These are phyloP conservation scores for Suillus americanus DNA, from an alignment of 768 basidiomycete genomes.

Conservation along the genomic window DNA sequence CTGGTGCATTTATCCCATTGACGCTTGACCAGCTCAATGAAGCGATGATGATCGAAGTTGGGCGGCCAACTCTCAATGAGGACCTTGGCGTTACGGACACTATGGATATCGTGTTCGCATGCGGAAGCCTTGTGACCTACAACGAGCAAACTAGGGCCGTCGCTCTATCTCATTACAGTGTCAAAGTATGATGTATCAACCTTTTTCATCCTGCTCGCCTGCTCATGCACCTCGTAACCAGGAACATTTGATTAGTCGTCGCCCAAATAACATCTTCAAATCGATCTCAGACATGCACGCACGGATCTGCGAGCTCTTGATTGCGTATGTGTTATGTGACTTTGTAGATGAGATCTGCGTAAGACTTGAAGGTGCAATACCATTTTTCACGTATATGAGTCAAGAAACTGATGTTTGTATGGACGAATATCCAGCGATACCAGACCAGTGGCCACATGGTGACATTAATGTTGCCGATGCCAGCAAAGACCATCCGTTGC, in stretches of 20 bases:
- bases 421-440: too few species aligned
- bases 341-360: background rate
- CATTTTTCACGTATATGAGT: background rate
- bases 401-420: background rate
- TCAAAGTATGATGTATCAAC: conserved; percentile 1
- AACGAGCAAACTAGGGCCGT: background rate
- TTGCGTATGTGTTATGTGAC: background rate
- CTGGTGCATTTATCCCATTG: background rate
- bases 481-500: background rate
- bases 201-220: too few species aligned
- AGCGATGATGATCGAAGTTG: conserved; percentile 2
- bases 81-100: background rate
- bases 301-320: background rate
- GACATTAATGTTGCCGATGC: too few species aligned
- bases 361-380: background rate
- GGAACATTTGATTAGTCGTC: background rate
- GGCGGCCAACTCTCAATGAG: background rate
- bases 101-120: background rate
- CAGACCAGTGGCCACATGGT: too few species aligned
- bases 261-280: background rate
- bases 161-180: conserved; percentile 9
- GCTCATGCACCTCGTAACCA: too few species aligned
- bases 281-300: background rate
- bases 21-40: background rate
- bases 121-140: conserved; percentile 3